These are phyloP conservation scores for Fraxinus paxiana DNA, from an alignment of 305 asterid species.

Conservation along the genomic window DNA sequence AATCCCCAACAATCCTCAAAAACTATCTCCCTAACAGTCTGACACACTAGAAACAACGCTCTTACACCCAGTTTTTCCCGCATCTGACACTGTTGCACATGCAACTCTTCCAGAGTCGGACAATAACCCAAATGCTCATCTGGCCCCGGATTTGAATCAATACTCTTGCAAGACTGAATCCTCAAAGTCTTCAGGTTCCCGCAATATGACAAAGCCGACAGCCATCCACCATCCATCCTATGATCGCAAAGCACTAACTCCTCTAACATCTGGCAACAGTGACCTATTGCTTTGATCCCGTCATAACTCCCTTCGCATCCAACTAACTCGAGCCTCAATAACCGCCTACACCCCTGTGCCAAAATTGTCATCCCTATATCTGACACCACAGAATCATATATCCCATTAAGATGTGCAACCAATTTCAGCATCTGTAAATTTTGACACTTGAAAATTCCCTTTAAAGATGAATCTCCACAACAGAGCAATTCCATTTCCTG, in stretches of 20 bases:
- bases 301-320: conserved; percentile 93
- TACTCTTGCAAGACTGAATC: conserved; percentile 53
- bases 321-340: conserved; percentile 68
- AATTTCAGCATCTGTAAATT: conserved; percentile 76
- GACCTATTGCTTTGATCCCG: conserved; percentile 85
- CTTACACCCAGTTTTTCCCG: conserved; percentile 49
- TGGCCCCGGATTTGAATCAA: conserved; percentile 65
- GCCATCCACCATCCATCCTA: conserved; percentile 89
- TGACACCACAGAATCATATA: conserved; percentile 53
- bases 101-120: conserved; percentile 70
- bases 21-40: conserved; percentile 43
- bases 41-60: conserved; percentile 65
- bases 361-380: conserved; percentile 78
- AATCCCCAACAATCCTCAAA: conserved; percentile 84
- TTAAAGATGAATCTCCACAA: conserved; percentile 50
- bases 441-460: conserved; percentile 46
- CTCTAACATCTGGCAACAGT: conserved; percentile 83
- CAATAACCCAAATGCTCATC: conserved; percentile 69
- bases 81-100: conserved; percentile 57
- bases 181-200: conserved; percentile 66
- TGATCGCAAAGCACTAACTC: conserved; percentile 64
- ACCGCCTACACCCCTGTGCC: conserved; percentile 79
- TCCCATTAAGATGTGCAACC: conserved; percentile 57
- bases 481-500: conserved; percentile 78
- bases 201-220: conserved; percentile 68